Base-by-base conservation (phyloP, 768 basidiomycete genomes). In the Amyloporia xantha region DNA sequence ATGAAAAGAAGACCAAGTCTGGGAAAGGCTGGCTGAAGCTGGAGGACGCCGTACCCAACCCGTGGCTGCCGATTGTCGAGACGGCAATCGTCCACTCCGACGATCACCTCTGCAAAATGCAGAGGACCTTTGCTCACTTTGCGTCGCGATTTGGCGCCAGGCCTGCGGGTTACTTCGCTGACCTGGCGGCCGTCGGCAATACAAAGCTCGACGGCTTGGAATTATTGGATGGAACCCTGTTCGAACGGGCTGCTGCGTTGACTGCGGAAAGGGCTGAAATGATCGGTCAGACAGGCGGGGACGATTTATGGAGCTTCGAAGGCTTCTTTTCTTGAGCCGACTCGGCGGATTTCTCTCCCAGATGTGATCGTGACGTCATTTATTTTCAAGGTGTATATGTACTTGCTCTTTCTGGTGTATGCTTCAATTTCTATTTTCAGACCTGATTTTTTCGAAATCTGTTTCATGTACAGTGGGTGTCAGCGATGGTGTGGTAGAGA, bases 171-270 rank as follows among this genome's bases (percentile, higher is more conserved):
- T 51, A 59, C n/a, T 27, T 55, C 64, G 62, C 27, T 56, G 61
- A n/a, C 44, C 44, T 44, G 38, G 52, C 55, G 54, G 6, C 33
- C 51, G 3, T 41, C 43, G 10, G 25, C 40, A 23, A 28, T 15
- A 17, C 43, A 40, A 36, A 23, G 19, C 43, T 81, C 40, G 64
- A 68, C 10, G 81, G 75, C 12, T 71, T 69, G 12, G 77, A 77
- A 43, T 59, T 64, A 37, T 50, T 76, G 15, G 84, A 86, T 58
- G 84, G 84, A 13, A 74, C 74, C 15, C 55, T 86, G 44, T 86
- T 86, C 57, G 55, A 81, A 23, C 68, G 81, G 30, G 66, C 69
- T 0, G 81, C 81, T 4, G 72, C 73, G 51, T 37, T 70, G 39
- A 67, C 66, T 0, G 54, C 59, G 21, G 60, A 67, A n/a, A n/a